Evolutionary conservation across 768 basidiomycete species (phyloP), one percentile per base, ranked within the genome.

Genomic region (Suillus sp.): DNA sequence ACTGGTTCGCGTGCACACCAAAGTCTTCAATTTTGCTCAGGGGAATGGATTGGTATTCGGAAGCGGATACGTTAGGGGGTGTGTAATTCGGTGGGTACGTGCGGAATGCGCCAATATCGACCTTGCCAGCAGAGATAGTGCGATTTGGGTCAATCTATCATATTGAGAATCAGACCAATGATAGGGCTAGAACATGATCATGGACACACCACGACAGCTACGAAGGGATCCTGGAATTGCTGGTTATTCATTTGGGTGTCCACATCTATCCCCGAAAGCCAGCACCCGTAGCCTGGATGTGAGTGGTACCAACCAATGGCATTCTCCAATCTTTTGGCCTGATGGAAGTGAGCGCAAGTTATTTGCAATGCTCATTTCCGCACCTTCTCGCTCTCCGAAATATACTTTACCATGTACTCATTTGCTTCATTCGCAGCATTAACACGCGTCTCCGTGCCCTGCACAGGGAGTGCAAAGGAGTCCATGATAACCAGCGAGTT

Each of bases 281-380:
- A 99, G 76, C 97, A 99, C 20, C 97, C 97, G 73, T 99, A 99
- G 16, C 97, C 97, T 6, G 97, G 97, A 79, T 99, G 97, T 18
- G 95, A 96, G 75, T 97, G 95, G 74, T 97, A 97, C 95, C 95
- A 96, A n/a, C 95, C 95, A 67, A 96, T 92, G 8, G 88, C 89
- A 72, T 95, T 88, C 74, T 96, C 95, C 55, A 87, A 80, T 71
- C 95, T 80, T 58, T 89, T 91, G 16, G 92, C 95, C 88, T 97
- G 75, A 59, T 50, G 3, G 7, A 30, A 53, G 27, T 57, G 6
- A 16, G 16, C 38, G 18, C 32, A 43, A 14, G 51, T 22, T 7
- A 57, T 34, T 59, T 14, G 42, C 0, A 62, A 64, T 56, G 60
- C 62, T 38, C 51, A 18, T 14, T 25, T 57, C 20, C 61, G 40